A percentile compares a stretch with the other conserved stretches of the same genome.
Evolutionary conservation across 2,329 filamentous ascomycete genomes (phyloP).

Genomic region (Ilyonectria destructans): DNA sequence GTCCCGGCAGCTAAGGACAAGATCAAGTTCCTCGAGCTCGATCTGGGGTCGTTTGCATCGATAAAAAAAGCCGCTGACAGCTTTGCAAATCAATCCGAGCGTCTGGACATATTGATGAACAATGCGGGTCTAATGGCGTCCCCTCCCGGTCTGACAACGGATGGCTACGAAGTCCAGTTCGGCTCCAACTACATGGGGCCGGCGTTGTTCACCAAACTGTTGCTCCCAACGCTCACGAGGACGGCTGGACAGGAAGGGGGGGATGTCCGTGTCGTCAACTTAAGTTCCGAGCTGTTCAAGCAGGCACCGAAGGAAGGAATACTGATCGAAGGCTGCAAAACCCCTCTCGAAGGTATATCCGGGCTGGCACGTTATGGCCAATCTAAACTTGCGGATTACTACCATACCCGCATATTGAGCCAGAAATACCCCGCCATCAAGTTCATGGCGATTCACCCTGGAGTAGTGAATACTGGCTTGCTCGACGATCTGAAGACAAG

Average conservation of each 20-base stretch:
- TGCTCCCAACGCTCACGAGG: background rate
- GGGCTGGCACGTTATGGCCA: conserved; percentile 12
- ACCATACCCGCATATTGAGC: conserved; percentile 5
- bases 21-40: conserved; percentile 9
- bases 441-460: conserved; percentile 19
- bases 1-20: conserved; percentile 4
- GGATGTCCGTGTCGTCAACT: background rate
- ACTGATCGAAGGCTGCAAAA: background rate
- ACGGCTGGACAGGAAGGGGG: background rate
- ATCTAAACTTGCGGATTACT: conserved; percentile 22
- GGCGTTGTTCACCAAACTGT: conserved; percentile 2
- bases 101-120: conserved; percentile 10
- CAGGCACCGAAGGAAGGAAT: background rate
- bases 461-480: conserved; percentile 11
- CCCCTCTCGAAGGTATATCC: background rate
- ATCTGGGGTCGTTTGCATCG: background rate
- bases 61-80: background rate
- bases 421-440: conserved; percentile 8
- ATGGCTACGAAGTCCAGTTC: conserved; percentile 17
- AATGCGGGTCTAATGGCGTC: conserved; percentile 18
- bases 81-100: background rate
- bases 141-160: background rate
- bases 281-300: conserved; percentile 7
- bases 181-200: conserved; percentile 9
- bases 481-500: background rate